phyloP scores from a whole-genome alignment of 805 yeast species.

The Wickerhamomyces ciferrii region DNA sequence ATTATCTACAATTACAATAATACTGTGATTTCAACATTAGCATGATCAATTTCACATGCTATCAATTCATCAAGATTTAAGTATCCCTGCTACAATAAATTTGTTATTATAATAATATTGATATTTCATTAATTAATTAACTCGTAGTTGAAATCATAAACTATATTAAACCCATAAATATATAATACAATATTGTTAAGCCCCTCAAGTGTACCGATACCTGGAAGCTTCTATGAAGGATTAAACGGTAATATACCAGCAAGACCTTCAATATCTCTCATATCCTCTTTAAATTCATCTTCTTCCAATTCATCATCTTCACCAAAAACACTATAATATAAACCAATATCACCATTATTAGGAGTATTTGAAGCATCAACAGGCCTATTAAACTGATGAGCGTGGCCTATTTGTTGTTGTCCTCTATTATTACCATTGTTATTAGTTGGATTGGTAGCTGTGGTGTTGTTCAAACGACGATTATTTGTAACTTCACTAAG shows the following conservation, averaged over 20 bases:
- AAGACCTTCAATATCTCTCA: slow-evolving; percentile 11
- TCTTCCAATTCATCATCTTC: slow-evolving; percentile 12
- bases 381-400: background rate
- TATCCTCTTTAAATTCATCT: slow-evolving; percentile 17
- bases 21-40: too few species aligned
- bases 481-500: slow-evolving; percentile 36
- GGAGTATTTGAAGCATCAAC: background rate
- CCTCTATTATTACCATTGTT: background rate
- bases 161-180: too few species aligned
- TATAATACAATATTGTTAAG: background rate
- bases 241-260: slow-evolving; percentile 17
- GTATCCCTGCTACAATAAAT: too few species aligned
- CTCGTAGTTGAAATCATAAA: background rate
- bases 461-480: slow-evolving; percentile 4
- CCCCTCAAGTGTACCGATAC: too few species aligned
- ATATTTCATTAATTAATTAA: background rate
- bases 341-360: background rate
- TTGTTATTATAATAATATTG: too few species aligned
- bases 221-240: too few species aligned
- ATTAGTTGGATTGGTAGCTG: slow-evolving; percentile 8
- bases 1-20: too few species aligned
- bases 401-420: background rate
- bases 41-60: too few species aligned
- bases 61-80: too few species aligned
- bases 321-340: slow-evolving; percentile 7